phyloP scores from a whole-genome alignment of 2,329 filamentous ascomycete genomes.

The Stemphylium lycopersici region DNA sequence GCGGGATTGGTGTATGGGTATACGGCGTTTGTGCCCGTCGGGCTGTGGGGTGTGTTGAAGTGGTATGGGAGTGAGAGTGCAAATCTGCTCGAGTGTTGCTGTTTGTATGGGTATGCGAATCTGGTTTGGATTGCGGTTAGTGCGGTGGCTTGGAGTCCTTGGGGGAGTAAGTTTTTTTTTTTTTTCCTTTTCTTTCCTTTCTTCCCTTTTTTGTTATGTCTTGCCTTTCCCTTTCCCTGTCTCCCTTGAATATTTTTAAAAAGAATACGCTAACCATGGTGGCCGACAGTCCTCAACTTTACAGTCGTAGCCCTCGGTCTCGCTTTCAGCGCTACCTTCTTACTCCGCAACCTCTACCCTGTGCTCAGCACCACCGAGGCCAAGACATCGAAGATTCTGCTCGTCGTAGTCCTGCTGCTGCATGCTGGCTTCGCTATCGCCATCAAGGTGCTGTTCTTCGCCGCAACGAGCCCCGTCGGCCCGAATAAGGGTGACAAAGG shows the following conservation, averaged over 20 bases:
- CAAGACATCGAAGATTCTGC: conserved; percentile 85
- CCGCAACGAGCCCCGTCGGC: conserved; percentile 56
- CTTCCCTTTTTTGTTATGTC: too few species aligned
- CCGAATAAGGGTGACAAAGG: conserved; percentile 32
- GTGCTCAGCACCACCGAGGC: conserved; percentile 91
- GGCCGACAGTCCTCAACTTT: conserved; percentile 79
- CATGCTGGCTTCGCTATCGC: conserved; percentile 90
- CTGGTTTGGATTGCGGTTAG: conserved; percentile 97
- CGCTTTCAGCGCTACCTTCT: conserved; percentile 46
- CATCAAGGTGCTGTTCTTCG: conserved; percentile 97
- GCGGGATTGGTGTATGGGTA: conserved; percentile 96
- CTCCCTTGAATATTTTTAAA: background rate
- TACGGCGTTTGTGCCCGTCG: conserved; percentile 78
- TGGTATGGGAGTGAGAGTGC: conserved; percentile 96
- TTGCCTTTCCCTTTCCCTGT: background rate
- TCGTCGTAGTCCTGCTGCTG: conserved; percentile 81
- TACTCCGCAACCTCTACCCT: conserved; percentile 61
- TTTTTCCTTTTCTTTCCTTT: too few species aligned
- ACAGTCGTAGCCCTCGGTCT: conserved; percentile 78
- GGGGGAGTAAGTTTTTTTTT: conserved; percentile 60
- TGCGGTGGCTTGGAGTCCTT: conserved; percentile 84
- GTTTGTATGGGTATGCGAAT: conserved; percentile 94
- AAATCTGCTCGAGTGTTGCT: conserved; percentile 93
- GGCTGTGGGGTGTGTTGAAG: conserved; percentile 83
- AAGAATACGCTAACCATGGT: background rate